A percentile compares a stretch with the other conserved stretches of the same genome.
Conservation (phyloP, 1,139 yeast species). For the Nakaseomyces bracarensis region DNA sequence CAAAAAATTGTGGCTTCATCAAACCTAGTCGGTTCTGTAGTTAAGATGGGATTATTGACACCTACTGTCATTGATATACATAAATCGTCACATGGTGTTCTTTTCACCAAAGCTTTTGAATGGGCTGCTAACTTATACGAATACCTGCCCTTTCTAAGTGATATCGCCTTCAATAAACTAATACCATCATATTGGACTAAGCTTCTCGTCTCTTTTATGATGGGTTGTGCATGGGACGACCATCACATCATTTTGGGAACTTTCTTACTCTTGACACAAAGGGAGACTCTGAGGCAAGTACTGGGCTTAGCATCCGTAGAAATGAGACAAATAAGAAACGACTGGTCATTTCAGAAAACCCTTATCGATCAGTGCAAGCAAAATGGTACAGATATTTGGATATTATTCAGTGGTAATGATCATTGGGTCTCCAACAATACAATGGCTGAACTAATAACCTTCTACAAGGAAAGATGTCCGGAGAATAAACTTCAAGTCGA, state of each 20-base stretch:
- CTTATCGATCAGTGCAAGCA: constrained; percentile 41
- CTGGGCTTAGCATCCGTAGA: constrained; percentile 49
- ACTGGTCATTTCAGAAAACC: constrained; percentile 30
- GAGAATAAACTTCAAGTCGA: constrained; percentile 11
- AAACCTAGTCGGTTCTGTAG: constrained; percentile 14
- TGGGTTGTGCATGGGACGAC: constrained; percentile 13
- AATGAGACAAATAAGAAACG: constrained; percentile 39
- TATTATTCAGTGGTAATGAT: constrained; percentile 47
- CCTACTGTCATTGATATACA: constrained; percentile 55
- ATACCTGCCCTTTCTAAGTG: constrained; percentile 10
- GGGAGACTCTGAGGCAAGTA: constrained; percentile 42
- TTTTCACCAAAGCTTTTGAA: constrained; percentile 30
- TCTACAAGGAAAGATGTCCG: constrained; percentile 30
- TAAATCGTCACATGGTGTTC: constrained; percentile 43
- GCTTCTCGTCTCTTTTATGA: constrained; percentile 12
- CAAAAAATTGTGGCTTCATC: constrained; percentile 38
- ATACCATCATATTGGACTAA: constrained; percentile 18
- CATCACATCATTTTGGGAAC: constrained; percentile 39
- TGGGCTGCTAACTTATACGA: constrained; percentile 14
- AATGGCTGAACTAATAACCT: constrained; percentile 37
- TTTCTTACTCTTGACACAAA: constrained; percentile 36
- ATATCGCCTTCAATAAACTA: constrained; percentile 15
- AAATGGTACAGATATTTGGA: constrained; percentile 39
- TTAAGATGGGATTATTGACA: constrained; percentile 44
- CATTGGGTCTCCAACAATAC: constrained; percentile 53